phyloP scores from a whole-genome alignment of 352 stramenopile genomes.

The Phytophthora citricola region DNA sequence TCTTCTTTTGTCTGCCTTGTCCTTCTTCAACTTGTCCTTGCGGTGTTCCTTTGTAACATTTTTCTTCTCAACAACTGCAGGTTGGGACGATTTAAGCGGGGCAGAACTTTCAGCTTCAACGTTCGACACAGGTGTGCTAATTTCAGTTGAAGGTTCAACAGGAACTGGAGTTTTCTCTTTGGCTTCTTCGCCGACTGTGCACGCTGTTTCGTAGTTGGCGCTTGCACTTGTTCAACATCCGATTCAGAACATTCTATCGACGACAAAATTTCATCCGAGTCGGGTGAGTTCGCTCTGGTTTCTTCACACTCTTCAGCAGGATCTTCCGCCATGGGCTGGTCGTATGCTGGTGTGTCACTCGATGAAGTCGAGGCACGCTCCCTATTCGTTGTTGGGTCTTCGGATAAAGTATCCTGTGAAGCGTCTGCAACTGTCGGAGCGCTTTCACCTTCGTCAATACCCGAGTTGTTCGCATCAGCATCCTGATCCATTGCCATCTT shows the following conservation, averaged over 20 bases:
- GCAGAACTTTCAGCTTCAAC: not conserved
- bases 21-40: conserved; percentile 71
- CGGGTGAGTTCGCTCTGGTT: conserved; percentile 1
- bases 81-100: not conserved
- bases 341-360: conserved; percentile 19
- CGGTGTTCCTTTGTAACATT: conserved; percentile 42
- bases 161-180: conserved; percentile 19
- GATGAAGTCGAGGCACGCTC: conserved; percentile 26
- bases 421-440: not conserved
- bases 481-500: too few species aligned
- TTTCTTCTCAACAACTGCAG: conserved; percentile 38
- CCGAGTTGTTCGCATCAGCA: not conserved
- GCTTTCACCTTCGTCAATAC: not conserved
- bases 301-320: not conserved
- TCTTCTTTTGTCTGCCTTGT: conserved; percentile 66
- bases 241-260: conserved; percentile 30
- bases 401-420: not conserved
- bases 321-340: conserved; percentile 2
- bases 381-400: conserved; percentile 3
- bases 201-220: conserved; percentile 6
- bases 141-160: conserved; percentile 5
- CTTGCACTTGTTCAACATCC: conserved; percentile 26
- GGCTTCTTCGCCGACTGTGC: conserved; percentile 20
- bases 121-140: not conserved
- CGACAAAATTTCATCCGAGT: conserved; percentile 17